A percentile compares a stretch with the other conserved stretches of the same genome.
Evolutionary conservation across 805 yeast species (phyloP).

Genomic region (Cephaloascus albidus): DNA sequence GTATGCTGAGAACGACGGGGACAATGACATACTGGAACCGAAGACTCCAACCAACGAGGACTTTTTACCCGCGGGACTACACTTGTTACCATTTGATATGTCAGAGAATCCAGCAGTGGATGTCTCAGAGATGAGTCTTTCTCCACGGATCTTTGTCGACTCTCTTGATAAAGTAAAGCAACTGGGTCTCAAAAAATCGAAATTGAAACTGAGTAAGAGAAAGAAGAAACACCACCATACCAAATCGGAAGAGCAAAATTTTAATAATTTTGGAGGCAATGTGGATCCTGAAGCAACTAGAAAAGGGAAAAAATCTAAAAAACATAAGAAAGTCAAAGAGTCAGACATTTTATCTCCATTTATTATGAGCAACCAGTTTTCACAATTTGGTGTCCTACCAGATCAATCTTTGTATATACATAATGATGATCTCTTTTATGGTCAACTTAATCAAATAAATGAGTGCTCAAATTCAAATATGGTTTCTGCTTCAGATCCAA

Average conservation of each 20-base stretch:
- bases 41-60: neutral
- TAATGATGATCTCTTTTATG: neutral
- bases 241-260: neutral
- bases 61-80: neutral
- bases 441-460: no score
- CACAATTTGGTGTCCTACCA: no score
- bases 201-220: no score
- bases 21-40: neutral
- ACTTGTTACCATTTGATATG: neutral
- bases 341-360: neutral
- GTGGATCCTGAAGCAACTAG: neutral
- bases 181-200: neutral
- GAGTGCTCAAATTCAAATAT: neutral
- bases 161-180: no score
- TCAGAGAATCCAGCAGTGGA: neutral
- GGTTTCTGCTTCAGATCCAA: neutral
- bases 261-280: no score
- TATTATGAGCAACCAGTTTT: no score
- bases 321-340: neutral
- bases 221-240: no score
- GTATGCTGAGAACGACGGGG: neutral
- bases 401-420: neutral
- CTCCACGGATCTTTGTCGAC: constrained; percentile 3
- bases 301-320: neutral
- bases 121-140: constrained; percentile 1